These are phyloP conservation scores for Kickxella alabastrina DNA, from an alignment of 192 early-diverging fungal genomes.

Conservation along the genomic window DNA sequence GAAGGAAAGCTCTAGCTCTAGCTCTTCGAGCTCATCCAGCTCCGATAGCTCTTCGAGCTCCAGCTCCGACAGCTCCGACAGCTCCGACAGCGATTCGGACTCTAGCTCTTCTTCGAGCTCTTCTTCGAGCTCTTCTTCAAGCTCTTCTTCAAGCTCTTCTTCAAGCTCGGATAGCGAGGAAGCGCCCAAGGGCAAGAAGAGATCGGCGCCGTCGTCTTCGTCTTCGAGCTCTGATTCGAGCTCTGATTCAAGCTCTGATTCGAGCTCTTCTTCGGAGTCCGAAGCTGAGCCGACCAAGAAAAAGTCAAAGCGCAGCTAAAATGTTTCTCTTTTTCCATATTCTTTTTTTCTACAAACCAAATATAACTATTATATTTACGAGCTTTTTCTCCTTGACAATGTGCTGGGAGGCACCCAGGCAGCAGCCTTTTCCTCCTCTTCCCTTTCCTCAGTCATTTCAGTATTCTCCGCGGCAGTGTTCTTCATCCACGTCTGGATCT, in stretches of 20 bases:
- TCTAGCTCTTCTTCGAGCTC: no score
- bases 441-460: conserved; percentile 4
- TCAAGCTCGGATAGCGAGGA: no score
- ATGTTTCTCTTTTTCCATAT: background rate
- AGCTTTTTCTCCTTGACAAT: no score
- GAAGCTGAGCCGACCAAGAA: conserved; percentile 27
- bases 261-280: conserved; percentile 19
- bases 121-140: no score
- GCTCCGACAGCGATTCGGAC: no score
- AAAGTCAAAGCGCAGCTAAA: conserved; percentile 5
- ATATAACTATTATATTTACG: no score
- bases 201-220: background rate
- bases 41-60: conserved; percentile 9
- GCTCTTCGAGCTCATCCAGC: background rate
- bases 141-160: no score
- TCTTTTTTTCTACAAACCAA: background rate
- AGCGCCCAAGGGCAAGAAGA: no score
- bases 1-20: background rate
- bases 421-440: no score
- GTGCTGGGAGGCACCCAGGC: no score
- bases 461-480: conserved; percentile 5
- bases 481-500: conserved; percentile 26
- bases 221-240: conserved; percentile 10
- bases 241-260: conserved; percentile 1
- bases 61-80: background rate